Evolutionary conservation across 192 early-diverging fungal species (phyloP).

Genomic region (Backusella luteola): DNA sequence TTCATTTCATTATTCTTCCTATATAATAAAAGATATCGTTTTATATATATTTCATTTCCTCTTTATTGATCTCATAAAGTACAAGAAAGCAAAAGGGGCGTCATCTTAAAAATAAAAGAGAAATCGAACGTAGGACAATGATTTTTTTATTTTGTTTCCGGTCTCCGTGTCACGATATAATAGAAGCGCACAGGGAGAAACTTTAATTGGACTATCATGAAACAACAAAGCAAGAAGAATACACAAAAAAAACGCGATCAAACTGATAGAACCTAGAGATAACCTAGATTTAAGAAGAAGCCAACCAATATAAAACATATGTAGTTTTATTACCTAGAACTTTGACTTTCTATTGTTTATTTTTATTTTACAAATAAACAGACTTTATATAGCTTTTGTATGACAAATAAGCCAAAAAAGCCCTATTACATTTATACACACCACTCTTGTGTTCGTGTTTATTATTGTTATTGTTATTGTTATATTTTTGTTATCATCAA

Average conservation of each 20-base stretch:
- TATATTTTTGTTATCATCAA: neutral
- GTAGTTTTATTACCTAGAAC: neutral
- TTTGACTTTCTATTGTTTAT: neutral
- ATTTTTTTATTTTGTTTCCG: slow-evolving; percentile 1
- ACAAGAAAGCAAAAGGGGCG: neutral
- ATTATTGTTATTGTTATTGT: neutral
- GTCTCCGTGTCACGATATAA: neutral
- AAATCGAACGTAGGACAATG: neutral
- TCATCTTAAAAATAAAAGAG: neutral
- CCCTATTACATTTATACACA: neutral
- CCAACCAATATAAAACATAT: neutral
- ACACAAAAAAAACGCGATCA: neutral
- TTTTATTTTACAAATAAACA: neutral
- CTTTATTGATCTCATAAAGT: neutral
- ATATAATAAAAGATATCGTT: too few relatives aligned
- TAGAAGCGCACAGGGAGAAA: neutral
- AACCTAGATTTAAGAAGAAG: neutral
- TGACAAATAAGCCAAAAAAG: slow-evolving; percentile 6
- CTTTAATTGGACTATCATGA: neutral
- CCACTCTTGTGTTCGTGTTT: neutral
- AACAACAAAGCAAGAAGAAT: neutral
- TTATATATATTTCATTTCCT: neutral
- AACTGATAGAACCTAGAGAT: neutral
- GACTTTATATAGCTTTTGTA: slow-evolving; percentile 2
- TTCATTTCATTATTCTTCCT: neutral